phyloP scores from a whole-genome alignment of 164 flowering plant species.

The Amborella trichopoda region DNA sequence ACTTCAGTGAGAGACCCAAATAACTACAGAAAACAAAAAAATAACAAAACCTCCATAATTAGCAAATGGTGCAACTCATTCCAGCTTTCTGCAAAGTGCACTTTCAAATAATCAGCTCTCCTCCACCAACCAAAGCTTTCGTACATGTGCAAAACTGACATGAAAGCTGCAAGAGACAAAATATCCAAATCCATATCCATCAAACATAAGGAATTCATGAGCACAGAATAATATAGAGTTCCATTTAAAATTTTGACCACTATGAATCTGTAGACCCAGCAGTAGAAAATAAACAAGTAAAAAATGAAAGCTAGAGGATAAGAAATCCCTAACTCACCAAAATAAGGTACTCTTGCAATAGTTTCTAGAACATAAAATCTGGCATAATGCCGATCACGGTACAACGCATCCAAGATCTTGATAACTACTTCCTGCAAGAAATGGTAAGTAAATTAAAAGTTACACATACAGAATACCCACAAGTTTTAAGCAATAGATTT shows the following conservation, averaged over 20 bases:
- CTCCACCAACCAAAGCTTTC: slow-evolving; percentile 99
- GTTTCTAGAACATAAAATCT: slow-evolving; percentile 95
- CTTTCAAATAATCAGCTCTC: slow-evolving; percentile 90
- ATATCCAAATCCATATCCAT: background rate
- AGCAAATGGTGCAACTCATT: slow-evolving; percentile 99
- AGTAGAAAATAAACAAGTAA: too few species aligned
- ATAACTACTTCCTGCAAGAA: slow-evolving; percentile 81
- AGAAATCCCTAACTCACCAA: slow-evolving; percentile 50
- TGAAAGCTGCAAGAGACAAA: slow-evolving; percentile 55
- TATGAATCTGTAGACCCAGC: too few species aligned
- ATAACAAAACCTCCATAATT: slow-evolving; percentile 76
- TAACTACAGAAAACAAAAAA: background rate
- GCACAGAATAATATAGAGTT: too few species aligned
- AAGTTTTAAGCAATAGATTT: background rate
- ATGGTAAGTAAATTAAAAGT: background rate
- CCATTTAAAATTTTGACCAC: too few species aligned
- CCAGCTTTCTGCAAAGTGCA: slow-evolving; percentile 99
- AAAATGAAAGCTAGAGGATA: too few species aligned
- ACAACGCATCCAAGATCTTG: slow-evolving; percentile 71
- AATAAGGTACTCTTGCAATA: slow-evolving; percentile 96
- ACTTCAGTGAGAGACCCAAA: background rate
- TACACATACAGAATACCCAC: background rate
- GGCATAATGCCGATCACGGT: slow-evolving; percentile 70
- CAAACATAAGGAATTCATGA: background rate
- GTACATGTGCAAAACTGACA: slow-evolving; percentile 92